A percentile compares a stretch with the other conserved stretches of the same genome.
Conservation (phyloP, 2,329 filamentous ascomycete species). For the Alternaria arborescens region DNA sequence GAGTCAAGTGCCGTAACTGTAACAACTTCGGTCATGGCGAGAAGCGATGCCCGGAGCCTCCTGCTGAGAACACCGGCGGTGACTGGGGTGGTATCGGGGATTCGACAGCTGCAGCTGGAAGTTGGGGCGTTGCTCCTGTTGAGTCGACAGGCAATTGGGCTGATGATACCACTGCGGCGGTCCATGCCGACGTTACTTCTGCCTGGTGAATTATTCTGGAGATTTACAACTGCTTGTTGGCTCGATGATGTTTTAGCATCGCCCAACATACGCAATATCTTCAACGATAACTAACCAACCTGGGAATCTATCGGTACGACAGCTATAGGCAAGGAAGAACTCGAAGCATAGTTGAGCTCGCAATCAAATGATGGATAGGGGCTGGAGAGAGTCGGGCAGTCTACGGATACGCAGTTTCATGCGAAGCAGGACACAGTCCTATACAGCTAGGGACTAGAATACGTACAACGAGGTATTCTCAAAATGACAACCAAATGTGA, state of each 20-base stretch:
- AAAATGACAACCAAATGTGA: background rate
- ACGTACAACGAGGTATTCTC: background rate
- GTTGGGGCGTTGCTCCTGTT: slow-evolving; percentile 32
- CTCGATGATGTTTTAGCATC: background rate
- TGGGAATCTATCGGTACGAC: background rate
- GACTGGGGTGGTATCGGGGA: slow-evolving; percentile 31
- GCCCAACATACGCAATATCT: slow-evolving; percentile 5
- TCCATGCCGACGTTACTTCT: slow-evolving; percentile 8
- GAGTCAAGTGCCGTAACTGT: slow-evolving; percentile 68
- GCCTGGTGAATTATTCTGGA: slow-evolving; percentile 17
- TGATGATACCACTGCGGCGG: slow-evolving; percentile 22
- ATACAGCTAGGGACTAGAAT: slow-evolving; percentile 2
- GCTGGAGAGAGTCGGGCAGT: background rate
- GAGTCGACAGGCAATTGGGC: slow-evolving; percentile 26
- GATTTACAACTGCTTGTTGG: slow-evolving; percentile 4
- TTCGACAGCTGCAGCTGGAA: slow-evolving; percentile 27
- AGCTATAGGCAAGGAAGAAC: background rate
- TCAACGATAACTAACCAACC: background rate
- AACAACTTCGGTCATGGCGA: slow-evolving; percentile 55
- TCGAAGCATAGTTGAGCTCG: slow-evolving; percentile 1
- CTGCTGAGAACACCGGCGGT: slow-evolving; percentile 34
- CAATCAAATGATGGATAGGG: background rate
- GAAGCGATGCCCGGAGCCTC: slow-evolving; percentile 51
- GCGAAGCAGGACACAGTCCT: background rate
- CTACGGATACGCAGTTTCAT: background rate